Evolutionary conservation across 2,329 filamentous ascomycete genomes (phyloP).

Genomic region (Diaporthe sp.): DNA sequence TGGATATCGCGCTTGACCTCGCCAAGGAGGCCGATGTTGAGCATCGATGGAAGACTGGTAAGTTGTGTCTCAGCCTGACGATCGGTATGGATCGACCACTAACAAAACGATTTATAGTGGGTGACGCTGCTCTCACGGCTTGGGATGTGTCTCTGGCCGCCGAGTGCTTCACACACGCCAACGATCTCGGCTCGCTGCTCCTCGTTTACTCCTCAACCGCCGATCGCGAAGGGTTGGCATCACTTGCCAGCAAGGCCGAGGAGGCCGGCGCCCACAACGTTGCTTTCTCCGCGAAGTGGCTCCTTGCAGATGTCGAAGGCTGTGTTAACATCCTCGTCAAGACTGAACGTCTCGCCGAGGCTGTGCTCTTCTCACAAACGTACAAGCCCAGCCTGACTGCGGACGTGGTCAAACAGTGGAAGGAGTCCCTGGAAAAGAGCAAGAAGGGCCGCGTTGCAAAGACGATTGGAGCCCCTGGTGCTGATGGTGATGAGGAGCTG

Average conservation of each 20-base stretch:
- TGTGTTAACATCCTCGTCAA: constrained; percentile 85
- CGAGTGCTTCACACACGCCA: constrained; percentile 92
- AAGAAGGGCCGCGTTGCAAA: constrained; percentile 90
- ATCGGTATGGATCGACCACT: not conserved
- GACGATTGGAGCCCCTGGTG: constrained; percentile 82
- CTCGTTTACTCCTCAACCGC: constrained; percentile 90
- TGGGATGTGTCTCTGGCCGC: constrained; percentile 93
- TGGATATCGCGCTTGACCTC: constrained; percentile 88
- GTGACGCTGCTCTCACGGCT: constrained; percentile 86
- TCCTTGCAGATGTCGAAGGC: constrained; percentile 83
- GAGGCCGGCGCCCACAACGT: constrained; percentile 89
- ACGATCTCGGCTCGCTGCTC: constrained; percentile 89
- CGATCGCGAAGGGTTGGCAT: constrained; percentile 79
- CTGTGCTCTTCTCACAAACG: constrained; percentile 92
- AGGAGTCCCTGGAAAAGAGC: constrained; percentile 82
- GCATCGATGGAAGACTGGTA: constrained; percentile 92
- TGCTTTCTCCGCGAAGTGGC: constrained; percentile 91
- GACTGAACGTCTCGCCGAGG: constrained; percentile 86
- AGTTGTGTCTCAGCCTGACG: not conserved
- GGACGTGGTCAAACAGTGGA: constrained; percentile 82
- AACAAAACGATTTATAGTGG: constrained; percentile 65
- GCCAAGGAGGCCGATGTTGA: constrained; percentile 88
- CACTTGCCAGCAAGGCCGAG: constrained; percentile 81
- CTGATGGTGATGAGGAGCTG: constrained; percentile 82
- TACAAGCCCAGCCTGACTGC: constrained; percentile 87